These are phyloP conservation scores for Typha latifolia DNA, from an alignment of 176 grass and related monocot genomes.

Conservation along the genomic window DNA sequence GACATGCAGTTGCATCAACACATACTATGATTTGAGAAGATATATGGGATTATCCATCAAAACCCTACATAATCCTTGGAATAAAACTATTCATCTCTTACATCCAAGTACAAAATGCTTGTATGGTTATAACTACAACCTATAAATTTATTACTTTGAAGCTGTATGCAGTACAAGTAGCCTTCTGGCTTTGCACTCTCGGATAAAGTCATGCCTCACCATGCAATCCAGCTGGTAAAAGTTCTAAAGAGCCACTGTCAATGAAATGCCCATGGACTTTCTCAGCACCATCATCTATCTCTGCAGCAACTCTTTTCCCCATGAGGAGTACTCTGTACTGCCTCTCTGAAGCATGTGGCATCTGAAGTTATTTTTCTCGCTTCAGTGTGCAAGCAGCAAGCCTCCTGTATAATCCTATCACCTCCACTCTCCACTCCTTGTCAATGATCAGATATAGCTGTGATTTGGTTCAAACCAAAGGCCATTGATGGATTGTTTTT, in stretches of 20 bases:
- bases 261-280: conserved; percentile 28
- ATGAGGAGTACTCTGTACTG: neutral
- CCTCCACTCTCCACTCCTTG: neutral
- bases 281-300: conserved; percentile 3
- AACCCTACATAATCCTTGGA: too few species aligned
- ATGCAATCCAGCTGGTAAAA: conserved; percentile 23
- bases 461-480: neutral
- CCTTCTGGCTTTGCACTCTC: conserved; percentile 15
- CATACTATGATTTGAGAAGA: too few species aligned
- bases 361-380: conserved; percentile 7
- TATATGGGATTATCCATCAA: too few species aligned
- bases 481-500: conserved; percentile 7
- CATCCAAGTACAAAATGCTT: too few species aligned
- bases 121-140: too few species aligned
- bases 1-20: too few species aligned
- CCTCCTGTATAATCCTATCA: conserved; percentile 8
- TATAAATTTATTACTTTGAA: neutral
- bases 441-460: neutral
- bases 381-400: conserved; percentile 6
- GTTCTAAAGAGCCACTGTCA: conserved; percentile 19
- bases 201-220: conserved; percentile 11
- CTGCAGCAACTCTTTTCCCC: conserved; percentile 28
- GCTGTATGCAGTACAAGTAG: conserved; percentile 12
- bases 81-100: too few species aligned
- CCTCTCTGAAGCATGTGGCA: conserved; percentile 15